These are phyloP conservation scores for Polygonum aviculare DNA, from an alignment of 148 eudicot species.

Conservation along the genomic window DNA sequence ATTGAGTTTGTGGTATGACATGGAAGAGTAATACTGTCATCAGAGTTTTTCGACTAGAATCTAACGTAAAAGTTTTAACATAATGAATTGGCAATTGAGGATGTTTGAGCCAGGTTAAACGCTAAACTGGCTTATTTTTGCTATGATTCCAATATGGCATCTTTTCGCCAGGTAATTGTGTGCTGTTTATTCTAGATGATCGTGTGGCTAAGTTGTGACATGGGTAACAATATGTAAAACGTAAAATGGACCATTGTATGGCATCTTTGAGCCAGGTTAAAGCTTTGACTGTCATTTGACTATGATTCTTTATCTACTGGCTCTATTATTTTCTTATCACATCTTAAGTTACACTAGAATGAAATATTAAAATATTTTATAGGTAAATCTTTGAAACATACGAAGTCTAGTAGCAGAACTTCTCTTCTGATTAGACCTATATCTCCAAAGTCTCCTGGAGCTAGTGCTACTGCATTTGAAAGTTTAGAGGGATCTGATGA, in stretches of 20 bases:
- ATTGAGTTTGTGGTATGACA: not conserved
- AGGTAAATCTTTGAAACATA: slow-evolving; percentile 57
- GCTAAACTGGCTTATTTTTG: not conserved
- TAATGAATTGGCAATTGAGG: not conserved
- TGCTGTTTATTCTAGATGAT: slow-evolving; percentile 1
- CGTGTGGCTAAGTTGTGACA: not conserved
- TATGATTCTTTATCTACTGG: not conserved
- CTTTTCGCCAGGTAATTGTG: not conserved
- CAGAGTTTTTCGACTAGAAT: not conserved
- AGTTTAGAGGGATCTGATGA: slow-evolving; percentile 96
- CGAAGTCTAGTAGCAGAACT: slow-evolving; percentile 45
- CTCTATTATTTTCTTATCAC: not conserved
- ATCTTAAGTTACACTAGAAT: not conserved
- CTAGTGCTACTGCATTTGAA: slow-evolving; percentile 84
- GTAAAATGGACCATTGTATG: not conserved
- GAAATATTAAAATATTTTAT: not conserved
- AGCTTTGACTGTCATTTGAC: not conserved
- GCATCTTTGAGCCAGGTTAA: too few relatives aligned
- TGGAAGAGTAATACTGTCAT: not conserved
- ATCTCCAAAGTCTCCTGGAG: slow-evolving; percentile 93
- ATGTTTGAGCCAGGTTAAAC: not conserved
- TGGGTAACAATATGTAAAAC: not conserved
- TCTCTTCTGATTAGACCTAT: slow-evolving; percentile 59
- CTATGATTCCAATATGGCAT: not conserved
- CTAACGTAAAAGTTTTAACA: not conserved